phyloP scores from a whole-genome alignment of 148 eudicot genomes.

The Hydrangea macrophylla region DNA sequence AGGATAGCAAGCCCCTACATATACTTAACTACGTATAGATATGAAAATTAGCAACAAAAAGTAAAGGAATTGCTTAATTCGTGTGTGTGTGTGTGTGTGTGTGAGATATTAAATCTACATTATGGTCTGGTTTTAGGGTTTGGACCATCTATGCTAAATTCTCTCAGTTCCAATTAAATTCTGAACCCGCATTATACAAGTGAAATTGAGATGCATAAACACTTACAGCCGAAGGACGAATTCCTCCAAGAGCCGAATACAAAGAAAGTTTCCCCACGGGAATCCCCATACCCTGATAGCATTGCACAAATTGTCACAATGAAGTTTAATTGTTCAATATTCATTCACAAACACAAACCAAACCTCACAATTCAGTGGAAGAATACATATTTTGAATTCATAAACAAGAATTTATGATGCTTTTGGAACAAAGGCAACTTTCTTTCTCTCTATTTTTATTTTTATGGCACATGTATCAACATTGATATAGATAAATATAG shows the following conservation, averaged over 20 bases:
- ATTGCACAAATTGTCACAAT: constrained; percentile 1
- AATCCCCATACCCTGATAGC: constrained; percentile 93
- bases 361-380: neutral
- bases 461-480: too few species aligned
- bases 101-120: too few species aligned
- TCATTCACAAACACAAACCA: neutral
- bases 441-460: too few species aligned
- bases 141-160: too few species aligned
- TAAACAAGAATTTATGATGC: neutral
- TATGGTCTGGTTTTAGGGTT: neutral
- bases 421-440: too few species aligned
- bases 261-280: constrained; percentile 92
- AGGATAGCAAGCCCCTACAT: too few species aligned
- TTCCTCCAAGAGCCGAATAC: constrained; percentile 95
- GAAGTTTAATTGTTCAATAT: neutral
- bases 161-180: too few species aligned
- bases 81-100: neutral
- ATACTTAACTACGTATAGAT: too few species aligned
- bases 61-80: neutral
- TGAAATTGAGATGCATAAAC: too few species aligned
- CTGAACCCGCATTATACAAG: too few species aligned
- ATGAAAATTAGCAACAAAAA: constrained; percentile 1
- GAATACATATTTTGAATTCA: neutral
- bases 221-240: constrained; percentile 94
- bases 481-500: too few species aligned